Evolutionary conservation across 225 moss, liverwort and hornwort genomes (phyloP).

Genomic region (Pseudisothecium myosuroides): DNA sequence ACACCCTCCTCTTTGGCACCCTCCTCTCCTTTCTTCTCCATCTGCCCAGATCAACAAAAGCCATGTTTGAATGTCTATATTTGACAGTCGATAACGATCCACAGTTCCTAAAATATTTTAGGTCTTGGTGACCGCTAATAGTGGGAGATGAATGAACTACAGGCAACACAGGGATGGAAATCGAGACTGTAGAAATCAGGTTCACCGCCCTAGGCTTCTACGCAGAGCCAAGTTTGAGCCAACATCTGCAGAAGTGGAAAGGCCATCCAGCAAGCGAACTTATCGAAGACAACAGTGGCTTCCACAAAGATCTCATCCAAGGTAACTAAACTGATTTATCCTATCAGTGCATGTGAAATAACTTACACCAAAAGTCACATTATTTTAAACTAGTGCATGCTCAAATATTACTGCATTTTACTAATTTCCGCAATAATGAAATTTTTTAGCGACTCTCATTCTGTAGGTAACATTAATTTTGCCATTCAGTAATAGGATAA

Average conservation of each 20-base stretch:
- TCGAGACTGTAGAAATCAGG: conserved; percentile 76
- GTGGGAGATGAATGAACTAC: not conserved
- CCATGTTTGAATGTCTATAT: not conserved
- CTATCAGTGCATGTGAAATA: not conserved
- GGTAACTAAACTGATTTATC: not conserved
- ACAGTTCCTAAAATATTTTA: too few species aligned
- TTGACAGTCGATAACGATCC: not conserved
- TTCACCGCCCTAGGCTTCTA: conserved; percentile 68
- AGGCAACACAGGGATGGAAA: conserved; percentile 76
- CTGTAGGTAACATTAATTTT: not conserved
- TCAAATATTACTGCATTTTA: not conserved
- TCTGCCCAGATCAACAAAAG: not conserved
- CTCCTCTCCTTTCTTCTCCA: not conserved
- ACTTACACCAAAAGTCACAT: not conserved
- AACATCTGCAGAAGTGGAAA: conserved; percentile 60
- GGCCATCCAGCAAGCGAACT: conserved; percentile 41
- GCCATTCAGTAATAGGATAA: not conserved
- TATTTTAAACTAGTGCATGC: not conserved
- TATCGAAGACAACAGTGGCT: conserved; percentile 48
- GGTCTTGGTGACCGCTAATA: not conserved
- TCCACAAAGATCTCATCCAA: conserved; percentile 61
- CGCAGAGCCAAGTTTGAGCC: conserved; percentile 39
- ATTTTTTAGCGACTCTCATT: not conserved
- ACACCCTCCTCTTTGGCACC: not conserved
- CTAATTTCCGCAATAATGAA: not conserved